phyloP scores from a whole-genome alignment of 805 yeast species.

The Cephaloascus fragrans region DNA sequence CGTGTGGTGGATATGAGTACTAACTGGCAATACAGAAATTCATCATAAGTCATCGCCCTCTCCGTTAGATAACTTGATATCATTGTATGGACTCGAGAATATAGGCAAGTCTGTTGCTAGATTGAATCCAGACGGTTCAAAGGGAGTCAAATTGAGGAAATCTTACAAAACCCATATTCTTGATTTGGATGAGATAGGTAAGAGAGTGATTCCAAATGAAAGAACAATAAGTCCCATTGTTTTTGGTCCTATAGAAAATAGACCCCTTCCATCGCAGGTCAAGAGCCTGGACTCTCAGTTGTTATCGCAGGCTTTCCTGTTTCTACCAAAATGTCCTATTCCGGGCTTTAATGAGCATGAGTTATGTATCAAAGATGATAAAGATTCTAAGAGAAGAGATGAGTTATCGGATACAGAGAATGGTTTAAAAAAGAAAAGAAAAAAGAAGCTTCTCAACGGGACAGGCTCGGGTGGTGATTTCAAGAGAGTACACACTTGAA shows the following conservation, averaged over 20 bases:
- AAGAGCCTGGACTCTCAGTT: constrained; percentile 42
- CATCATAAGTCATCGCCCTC: constrained; percentile 47
- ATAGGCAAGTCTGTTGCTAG: constrained; percentile 79
- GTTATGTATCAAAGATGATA: constrained; percentile 47
- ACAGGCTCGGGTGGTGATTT: constrained; percentile 18
- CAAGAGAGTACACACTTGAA: constrained; percentile 24
- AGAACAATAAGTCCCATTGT: constrained; percentile 26
- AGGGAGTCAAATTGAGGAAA: constrained; percentile 87
- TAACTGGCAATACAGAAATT: too few relatives aligned
- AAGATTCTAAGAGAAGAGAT: constrained; percentile 26
- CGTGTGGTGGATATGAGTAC: too few relatives aligned
- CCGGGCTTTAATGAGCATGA: constrained; percentile 68
- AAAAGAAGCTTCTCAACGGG: constrained; percentile 25
- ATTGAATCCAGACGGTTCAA: constrained; percentile 77
- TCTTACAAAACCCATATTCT: constrained; percentile 89
- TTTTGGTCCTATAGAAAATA: constrained; percentile 27
- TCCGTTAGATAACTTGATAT: constrained; percentile 63
- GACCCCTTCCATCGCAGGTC: constrained; percentile 29
- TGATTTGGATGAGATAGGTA: constrained; percentile 62
- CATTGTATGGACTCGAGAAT: constrained; percentile 54
- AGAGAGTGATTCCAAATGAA: constrained; percentile 52
- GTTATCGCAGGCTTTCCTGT: constrained; percentile 39
- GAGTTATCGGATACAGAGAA: constrained; percentile 32
- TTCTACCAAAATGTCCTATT: constrained; percentile 57
- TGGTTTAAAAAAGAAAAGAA: constrained; percentile 24